phyloP scores from a whole-genome alignment of 192 early-diverging fungal genomes.

The Endogone sp. region DNA sequence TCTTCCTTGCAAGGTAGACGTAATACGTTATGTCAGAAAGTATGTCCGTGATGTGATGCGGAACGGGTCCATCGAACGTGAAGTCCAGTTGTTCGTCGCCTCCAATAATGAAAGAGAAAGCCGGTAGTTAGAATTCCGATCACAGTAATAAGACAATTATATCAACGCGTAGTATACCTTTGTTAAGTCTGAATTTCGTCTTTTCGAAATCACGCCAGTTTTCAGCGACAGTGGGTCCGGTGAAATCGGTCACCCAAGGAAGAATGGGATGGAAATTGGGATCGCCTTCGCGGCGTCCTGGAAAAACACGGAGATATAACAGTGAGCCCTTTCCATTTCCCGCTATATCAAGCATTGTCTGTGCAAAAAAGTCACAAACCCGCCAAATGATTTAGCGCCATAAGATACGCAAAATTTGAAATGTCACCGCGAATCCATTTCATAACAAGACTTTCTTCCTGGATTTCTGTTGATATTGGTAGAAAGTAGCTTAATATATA shows the following conservation, averaged over 20 bases:
- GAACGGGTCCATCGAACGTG: slow-evolving; percentile 59
- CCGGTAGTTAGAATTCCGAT: too few species aligned
- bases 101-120: slow-evolving; percentile 1
- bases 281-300: slow-evolving; percentile 55
- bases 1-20: slow-evolving; percentile 61
- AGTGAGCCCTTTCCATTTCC: too few species aligned
- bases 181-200: slow-evolving; percentile 66
- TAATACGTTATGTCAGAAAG: slow-evolving; percentile 69
- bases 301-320: neutral
- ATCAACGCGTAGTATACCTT: too few species aligned
- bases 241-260: slow-evolving; percentile 69
- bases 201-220: slow-evolving; percentile 59
- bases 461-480: slow-evolving; percentile 24
- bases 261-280: slow-evolving; percentile 68
- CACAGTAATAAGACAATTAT: too few species aligned
- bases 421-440: slow-evolving; percentile 81
- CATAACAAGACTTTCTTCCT: slow-evolving; percentile 40
- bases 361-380: slow-evolving; percentile 37
- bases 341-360: neutral
- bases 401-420: slow-evolving; percentile 92
- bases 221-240: slow-evolving; percentile 36
- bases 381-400: slow-evolving; percentile 84
- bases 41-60: slow-evolving; percentile 68
- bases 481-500: neutral
- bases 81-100: slow-evolving; percentile 69